Evolutionary conservation across 1,284 basidiomycete species (phyloP), one percentile per base, ranked within the genome.

Genomic region (Apiotrichum laibachii): DNA sequence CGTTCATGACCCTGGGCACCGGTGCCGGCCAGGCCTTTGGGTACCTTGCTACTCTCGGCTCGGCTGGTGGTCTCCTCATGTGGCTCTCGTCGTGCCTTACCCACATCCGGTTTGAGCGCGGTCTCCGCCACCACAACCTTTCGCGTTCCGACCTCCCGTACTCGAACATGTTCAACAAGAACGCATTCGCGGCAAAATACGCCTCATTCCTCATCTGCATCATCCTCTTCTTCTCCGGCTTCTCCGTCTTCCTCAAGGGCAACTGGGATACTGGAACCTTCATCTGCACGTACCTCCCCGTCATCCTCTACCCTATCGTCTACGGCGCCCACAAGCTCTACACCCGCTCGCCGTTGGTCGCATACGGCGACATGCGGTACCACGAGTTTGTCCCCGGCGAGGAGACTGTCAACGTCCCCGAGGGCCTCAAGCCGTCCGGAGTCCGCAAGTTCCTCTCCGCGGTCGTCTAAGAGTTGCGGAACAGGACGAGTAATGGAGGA

Each of bases 1-100:
- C 81, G 31, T 81, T 77, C 71, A 83, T 86, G 82, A 85, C 83
- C 43, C 80, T 88, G 53, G 82, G 79, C 42, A 21, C 16, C 2
- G n/a, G 34, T 10, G n/a, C 87, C 10, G 86, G 86, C 43, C 80
- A 74, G 40, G 88, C 91, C 40, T 90, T 95, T 74, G 76, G 77
- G 22, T 92, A 88, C 86, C 86, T 92, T 65, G 73, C 85, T 44
- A 88, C 86, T 77, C 86, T 91, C 71, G 69, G 68, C 16, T 18
- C 48, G 18, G 31, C 33, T 4, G 48, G 34, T 10, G 87, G 87
- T 46, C 73, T 88, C 7, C 59, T 72, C 55, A 69, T 88, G 16
- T 94, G 92, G 92, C 87, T 89, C 71, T 52, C 56, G 9, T 51
- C 63, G 35, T 55, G 50, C 42, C 9, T 67, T 16, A 66, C 65